Evolutionary conservation across 768 basidiomycete genomes (phyloP).

Genomic region (Calocybe cyanea): DNA sequence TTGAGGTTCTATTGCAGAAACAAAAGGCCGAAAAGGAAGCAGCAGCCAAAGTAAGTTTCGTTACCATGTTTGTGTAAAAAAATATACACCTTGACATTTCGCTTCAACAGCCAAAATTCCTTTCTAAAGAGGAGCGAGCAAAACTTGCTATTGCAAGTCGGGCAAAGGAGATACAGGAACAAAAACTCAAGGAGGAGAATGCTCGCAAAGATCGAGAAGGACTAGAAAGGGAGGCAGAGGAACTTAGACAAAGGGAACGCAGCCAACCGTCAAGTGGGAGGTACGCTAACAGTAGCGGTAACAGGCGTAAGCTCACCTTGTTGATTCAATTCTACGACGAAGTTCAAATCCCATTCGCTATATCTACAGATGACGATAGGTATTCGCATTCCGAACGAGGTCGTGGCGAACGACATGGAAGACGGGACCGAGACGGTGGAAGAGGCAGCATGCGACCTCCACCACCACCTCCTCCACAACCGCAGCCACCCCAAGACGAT

Average conservation of each 20-base stretch:
- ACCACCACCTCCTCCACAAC: conserved; percentile 29
- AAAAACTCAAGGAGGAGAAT: conserved; percentile 63
- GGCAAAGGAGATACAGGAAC: conserved; percentile 73
- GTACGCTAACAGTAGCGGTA: conserved; percentile 30
- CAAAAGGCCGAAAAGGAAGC: conserved; percentile 89
- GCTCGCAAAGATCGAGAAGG: conserved; percentile 57
- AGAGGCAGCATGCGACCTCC: conserved; percentile 34
- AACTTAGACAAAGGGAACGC: conserved; percentile 51
- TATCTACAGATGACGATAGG: conserved; percentile 47
- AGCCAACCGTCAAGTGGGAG: conserved; percentile 31
- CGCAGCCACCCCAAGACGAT: conserved; percentile 25
- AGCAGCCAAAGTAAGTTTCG: conserved; percentile 68
- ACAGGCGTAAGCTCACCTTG: conserved; percentile 33
- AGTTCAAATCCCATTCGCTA: conserved; percentile 4
- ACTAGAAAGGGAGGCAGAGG: conserved; percentile 75
- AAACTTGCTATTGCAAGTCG: conserved; percentile 86
- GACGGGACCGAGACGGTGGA: conserved; percentile 42
- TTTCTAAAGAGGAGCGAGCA: conserved; percentile 89
- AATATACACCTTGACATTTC: too few species aligned
- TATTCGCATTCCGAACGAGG: conserved; percentile 50
- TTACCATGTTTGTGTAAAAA: conserved; percentile 4
- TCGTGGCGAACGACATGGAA: conserved; percentile 34
- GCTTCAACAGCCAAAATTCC: conserved; percentile 77
- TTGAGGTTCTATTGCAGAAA: conserved; percentile 81
- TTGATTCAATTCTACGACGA: neutral